Evolutionary conservation across 73 alveolate species (phyloP), one percentile per base, ranked within the genome.

Genomic region (Effrenium voratum): DNA sequence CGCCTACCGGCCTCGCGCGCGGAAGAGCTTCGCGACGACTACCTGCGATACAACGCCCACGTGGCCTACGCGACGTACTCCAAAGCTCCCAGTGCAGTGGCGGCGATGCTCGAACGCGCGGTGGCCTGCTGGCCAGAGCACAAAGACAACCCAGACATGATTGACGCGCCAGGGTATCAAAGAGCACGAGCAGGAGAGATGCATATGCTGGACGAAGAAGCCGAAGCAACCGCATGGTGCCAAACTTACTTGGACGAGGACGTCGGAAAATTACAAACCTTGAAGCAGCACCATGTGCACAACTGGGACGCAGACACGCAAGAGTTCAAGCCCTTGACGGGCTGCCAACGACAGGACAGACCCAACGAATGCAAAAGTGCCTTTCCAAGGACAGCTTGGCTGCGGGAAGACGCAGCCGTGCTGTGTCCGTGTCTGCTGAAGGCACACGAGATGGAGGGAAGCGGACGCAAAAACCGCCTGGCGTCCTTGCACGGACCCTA

Each of bases 241-340:
- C n/a, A 63, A 26, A 26, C 22, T 15, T 63, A 63, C 26, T 26
- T 63, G 40, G 43, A 63, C 8, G 77, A 81, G 46, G 92, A 81
- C 38, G 92, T 81, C 6, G 60, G 16, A 30, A 5, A 26, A 24
- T 30, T 81, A 47, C 92, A 81, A 46, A 2, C 3, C 34, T 46
- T 47, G 68, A 81, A 81, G 92, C 92, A 81, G 66, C 93, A 83
- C 40, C 93, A 83, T 38, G 50, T 50, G 32, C 93, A 83, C 24
- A 50, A 2, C 1, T 40, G 5, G 19, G 36, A n/a, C 45, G 40
- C 55, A 1, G 79, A 2, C 24, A 49, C 43, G 13, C 79, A 79
- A 34, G 79, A 50, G 44, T 79, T 50, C 43, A n/a, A 1, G 57
- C 93, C 93, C 36, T 55, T n/a, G 26, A 6, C 59, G 13, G 79